A percentile compares a stretch with the other conserved stretches of the same genome.
phyloP scores from a whole-genome alignment of 2,329 filamentous ascomycete genomes.

The Herpotrichia juniperi region DNA sequence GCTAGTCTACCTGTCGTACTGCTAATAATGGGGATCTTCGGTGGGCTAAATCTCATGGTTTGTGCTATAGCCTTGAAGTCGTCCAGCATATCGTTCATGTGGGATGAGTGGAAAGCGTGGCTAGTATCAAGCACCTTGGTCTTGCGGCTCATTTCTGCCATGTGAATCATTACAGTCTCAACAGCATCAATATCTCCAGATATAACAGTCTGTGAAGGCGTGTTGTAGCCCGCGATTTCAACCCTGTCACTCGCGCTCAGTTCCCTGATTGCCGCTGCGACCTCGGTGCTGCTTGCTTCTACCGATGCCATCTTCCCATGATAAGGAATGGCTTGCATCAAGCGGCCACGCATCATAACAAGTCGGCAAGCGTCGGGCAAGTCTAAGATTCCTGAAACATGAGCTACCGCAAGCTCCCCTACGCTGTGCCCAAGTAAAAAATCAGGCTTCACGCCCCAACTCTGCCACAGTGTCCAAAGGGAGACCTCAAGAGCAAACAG shows the following conservation, averaged over 20 bases:
- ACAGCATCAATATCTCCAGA: conserved; percentile 50
- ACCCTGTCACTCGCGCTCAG: conserved; percentile 2
- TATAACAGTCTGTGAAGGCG: conserved; percentile 46
- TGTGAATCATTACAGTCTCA: conserved; percentile 27
- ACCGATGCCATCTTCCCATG: conserved; percentile 30
- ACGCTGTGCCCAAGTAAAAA: conserved; percentile 17
- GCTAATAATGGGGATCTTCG: conserved; percentile 47
- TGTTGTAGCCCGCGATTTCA: conserved; percentile 37
- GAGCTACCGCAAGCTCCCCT: conserved; percentile 18
- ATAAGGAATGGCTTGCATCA: conserved; percentile 3
- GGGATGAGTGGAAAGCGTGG: conserved; percentile 53
- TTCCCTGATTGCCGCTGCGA: not conserved
- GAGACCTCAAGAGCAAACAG: conserved; percentile 9
- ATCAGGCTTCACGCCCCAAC: conserved; percentile 14
- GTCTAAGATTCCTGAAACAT: conserved; percentile 11
- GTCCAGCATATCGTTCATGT: conserved; percentile 47
- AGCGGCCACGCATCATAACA: conserved; percentile 11
- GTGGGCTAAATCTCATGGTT: conserved; percentile 17
- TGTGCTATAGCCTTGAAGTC: conserved; percentile 42
- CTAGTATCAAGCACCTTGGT: conserved; percentile 46
- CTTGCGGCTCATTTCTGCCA: conserved; percentile 46
- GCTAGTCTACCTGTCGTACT: conserved; percentile 51
- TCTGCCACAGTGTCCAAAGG: conserved; percentile 4
- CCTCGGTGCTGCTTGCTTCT: not conserved
- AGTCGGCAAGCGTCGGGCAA: conserved; percentile 12